These are phyloP conservation scores for Exophiala xenobiotica DNA, from an alignment of 2,329 filamentous ascomycete genomes.

Conservation along the genomic window DNA sequence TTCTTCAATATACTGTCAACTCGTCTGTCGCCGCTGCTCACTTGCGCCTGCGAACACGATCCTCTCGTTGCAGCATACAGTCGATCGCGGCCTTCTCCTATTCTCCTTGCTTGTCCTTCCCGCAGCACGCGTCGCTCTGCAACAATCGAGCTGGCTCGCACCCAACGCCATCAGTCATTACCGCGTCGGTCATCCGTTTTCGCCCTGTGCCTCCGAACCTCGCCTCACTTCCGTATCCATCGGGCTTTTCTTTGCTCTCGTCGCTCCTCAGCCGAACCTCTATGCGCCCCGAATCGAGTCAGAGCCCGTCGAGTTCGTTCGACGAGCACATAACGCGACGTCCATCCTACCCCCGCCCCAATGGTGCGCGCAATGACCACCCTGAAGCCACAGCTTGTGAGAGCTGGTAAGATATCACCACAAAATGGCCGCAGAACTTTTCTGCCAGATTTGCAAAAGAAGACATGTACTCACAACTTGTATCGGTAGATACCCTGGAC, in stretches of 20 bases:
- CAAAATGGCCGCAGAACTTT: constrained; percentile 3
- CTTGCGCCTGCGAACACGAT: constrained; percentile 8
- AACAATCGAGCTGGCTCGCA: constrained; percentile 9
- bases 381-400: constrained; percentile 43
- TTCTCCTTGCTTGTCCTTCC: constrained; percentile 7
- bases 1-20: not conserved
- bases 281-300: constrained; percentile 24
- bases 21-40: not conserved
- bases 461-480: constrained; percentile 8
- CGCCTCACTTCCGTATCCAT: not conserved
- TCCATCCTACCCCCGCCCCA: constrained; percentile 10
- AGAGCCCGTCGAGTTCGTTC: constrained; percentile 19
- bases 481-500: constrained; percentile 78
- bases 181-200: constrained; percentile 14
- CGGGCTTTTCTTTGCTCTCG: not conserved
- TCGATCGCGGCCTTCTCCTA: constrained; percentile 11
- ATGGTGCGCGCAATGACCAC: constrained; percentile 31
- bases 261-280: constrained; percentile 4
- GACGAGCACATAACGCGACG: constrained; percentile 21
- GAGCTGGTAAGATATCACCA: constrained; percentile 42
- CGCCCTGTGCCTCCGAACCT: not conserved
- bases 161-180: constrained; percentile 21
- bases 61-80: constrained; percentile 8
- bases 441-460: not conserved
- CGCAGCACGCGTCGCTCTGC: constrained; percentile 11